Evolutionary conservation across 2,329 filamentous ascomycete species (phyloP), one percentile per base, ranked within the genome.

Genomic region (Cadophora sp.): DNA sequence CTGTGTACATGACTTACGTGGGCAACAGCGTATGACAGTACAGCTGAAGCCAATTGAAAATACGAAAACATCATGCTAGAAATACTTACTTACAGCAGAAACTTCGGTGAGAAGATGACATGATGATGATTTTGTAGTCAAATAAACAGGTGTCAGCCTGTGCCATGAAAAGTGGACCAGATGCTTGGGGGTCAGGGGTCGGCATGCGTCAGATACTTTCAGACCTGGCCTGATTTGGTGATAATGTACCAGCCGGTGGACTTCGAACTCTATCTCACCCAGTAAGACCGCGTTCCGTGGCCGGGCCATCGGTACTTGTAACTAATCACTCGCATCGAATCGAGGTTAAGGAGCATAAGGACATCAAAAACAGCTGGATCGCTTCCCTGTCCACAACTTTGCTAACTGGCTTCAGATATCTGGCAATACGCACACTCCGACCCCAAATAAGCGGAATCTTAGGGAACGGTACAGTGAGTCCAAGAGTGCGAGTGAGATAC

Each of bases 1-100:
- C n/a, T 8, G 39, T 59, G 9, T 11, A 18, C 9, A 27, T 16
- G 27, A 55, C 55, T 65, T 22, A 65, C 64, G 20, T 60, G 48
- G 20, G 56, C 61, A n/a, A 61, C 9, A 24, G 24, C 24, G 39
- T 45, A 65, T 2, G 64, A 47, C 5, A 65, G 41, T 3, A 30
- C 24, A 51, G 45, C 22, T 22, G 48, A 14, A 11, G 43, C 50
- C 20, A 64, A 48, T 14, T 58, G 33, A 24, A 24, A 41, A 18
- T 43, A 58, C 18, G 55, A 58, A 22, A 58, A 20, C 55, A 58
- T 43, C 6, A 24, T 58, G 55, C 36, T 43, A 9, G 16, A 51
- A 5, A 27, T 6, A n/a, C n/a, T n/a, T 58, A 3, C 20, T 16
- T n/a, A 9, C 39, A 16, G 13, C 55, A 41, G 36, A 22, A 24